Evolutionary conservation across 257 asterid species (phyloP).

Genomic region (Petrea volubilis): DNA sequence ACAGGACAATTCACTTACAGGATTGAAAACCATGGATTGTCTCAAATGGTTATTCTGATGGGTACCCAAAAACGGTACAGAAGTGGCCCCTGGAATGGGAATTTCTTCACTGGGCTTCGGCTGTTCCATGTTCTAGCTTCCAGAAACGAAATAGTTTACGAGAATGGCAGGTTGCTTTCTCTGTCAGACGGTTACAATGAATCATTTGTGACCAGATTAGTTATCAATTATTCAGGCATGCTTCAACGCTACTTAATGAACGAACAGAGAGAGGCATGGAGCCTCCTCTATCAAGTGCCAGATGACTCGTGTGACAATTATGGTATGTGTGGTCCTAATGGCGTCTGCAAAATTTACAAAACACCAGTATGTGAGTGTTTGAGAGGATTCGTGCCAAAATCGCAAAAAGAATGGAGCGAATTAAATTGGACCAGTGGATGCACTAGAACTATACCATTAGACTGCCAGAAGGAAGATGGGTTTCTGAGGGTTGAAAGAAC

Average conservation of each 20-base stretch:
- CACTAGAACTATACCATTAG: no score
- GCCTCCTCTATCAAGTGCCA: no score
- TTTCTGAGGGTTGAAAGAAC: no score
- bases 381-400: neutral
- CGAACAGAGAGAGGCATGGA: no score
- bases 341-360: no score
- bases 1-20: neutral
- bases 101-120: neutral
- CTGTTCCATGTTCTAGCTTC: neutral
- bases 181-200: neutral
- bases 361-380: no score
- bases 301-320: no score
- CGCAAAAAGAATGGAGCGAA: neutral
- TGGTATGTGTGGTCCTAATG: no score
- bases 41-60: neutral
- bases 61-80: neutral
- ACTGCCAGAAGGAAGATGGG: no score
- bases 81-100: slow-evolving; percentile 15
- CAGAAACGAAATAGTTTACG: neutral
- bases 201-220: neutral
- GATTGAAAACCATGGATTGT: slow-evolving; percentile 16
- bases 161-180: slow-evolving; percentile 14
- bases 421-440: neutral
- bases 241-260: no score
- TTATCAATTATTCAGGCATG: neutral